Base-by-base conservation (phyloP, 108 stramenopile genomes). In the Fragilariopsis cylindrus region DNA sequence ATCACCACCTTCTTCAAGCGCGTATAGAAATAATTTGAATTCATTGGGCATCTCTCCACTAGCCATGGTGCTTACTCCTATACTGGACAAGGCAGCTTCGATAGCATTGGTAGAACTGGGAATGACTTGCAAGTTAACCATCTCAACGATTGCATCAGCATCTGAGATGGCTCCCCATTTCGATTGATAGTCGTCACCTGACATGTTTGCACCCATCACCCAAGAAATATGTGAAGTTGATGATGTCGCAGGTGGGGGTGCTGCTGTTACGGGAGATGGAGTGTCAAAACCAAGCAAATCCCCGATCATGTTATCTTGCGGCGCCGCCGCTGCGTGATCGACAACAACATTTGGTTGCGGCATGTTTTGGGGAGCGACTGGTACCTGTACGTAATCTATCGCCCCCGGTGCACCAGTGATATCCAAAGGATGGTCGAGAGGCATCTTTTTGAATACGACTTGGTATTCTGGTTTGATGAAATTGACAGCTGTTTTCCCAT, bases 11-110 rank as follows among this genome's bases (percentile, higher is more conserved):
- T 95, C 91, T 69, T 90, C 77, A 21, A 49, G 39, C 4, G 88
- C 88, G 60, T 93, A 97, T 47, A 97, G 65, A 76, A 93, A 97
- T 79, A 97, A 91, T 73, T 97, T 97, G 83, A 93, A 86, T 70
- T 95, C 92, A 3, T 74, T 79, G 7, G 87, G 87, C 55, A 95
- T 76, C 66, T 97, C 95, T 57, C 97, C 97, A 74, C 93, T 95
- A 0, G 97, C 97, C 92, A 97, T 97, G 45, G 95, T 96, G 60
- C 78, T 76, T 39, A 97, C 72, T 60, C 76, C 65, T 57, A 74
- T 65, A 11, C 65, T 60, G 7, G 84, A 76, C 50, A 96, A 69
- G 7, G 82, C 73, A 5, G 65, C 44, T 73, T 97, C 97, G 21
- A 96, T 82, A 44, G 62, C 79, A 39, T 84, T 87, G 3, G 93